phyloP scores from a whole-genome alignment of 169 alveolate genomes.

The Cryptosporidium tyzzeri region DNA sequence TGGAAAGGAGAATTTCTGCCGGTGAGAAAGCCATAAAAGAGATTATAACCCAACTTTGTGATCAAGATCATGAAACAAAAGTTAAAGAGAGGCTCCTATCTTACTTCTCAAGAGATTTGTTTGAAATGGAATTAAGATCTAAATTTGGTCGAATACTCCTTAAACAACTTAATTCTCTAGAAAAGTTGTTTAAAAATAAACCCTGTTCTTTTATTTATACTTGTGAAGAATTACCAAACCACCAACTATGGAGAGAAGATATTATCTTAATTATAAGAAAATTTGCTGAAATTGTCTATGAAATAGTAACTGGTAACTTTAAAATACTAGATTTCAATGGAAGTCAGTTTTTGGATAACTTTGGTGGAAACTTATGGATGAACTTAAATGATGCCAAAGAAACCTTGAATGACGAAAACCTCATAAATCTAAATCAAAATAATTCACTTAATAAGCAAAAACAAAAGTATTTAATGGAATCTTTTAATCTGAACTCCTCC shows the following conservation, averaged over 20 bases:
- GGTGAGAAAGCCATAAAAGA: conserved; percentile 64
- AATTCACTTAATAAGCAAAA: too few species aligned
- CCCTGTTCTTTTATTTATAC: conserved; percentile 18
- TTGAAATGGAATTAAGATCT: conserved; percentile 83
- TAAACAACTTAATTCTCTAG: conserved; percentile 80
- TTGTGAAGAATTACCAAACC: too few species aligned
- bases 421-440: neutral
- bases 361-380: conserved; percentile 88
- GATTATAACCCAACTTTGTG: too few species aligned
- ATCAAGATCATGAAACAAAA: conserved; percentile 80
- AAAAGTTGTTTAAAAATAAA: too few species aligned
- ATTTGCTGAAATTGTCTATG: conserved; percentile 85
- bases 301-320: conserved; percentile 89
- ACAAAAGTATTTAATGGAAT: too few species aligned
- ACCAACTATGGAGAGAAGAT: conserved; percentile 78
- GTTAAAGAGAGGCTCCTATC: conserved; percentile 80
- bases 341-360: conserved; percentile 83
- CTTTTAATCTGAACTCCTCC: too few species aligned
- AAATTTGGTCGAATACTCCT: conserved; percentile 85
- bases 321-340: conserved; percentile 86
- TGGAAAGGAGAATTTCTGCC: conserved; percentile 84
- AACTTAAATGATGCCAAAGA: conserved; percentile 89
- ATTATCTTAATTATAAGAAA: conserved; percentile 86
- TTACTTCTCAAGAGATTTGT: conserved; percentile 83
- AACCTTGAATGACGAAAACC: conserved; percentile 79